phyloP scores from a whole-genome alignment of 2,329 filamentous ascomycete genomes.

The Cryoendolithus antarcticus region DNA sequence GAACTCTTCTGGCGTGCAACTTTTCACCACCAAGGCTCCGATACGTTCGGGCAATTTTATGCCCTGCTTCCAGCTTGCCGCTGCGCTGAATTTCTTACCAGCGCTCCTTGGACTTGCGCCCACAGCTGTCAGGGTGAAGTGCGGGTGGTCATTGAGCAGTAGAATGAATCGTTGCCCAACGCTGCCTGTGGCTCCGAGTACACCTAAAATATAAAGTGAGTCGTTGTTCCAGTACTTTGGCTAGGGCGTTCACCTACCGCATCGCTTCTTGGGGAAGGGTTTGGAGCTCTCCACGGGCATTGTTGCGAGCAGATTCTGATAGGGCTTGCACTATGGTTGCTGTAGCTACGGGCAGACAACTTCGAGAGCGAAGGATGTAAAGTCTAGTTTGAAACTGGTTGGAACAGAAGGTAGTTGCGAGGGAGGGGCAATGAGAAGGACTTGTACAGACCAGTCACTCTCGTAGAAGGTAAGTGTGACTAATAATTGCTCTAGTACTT shows the following conservation, averaged over 20 bases:
- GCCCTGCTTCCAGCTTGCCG: constrained; percentile 89
- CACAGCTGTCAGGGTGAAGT: constrained; percentile 74
- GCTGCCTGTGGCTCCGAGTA: constrained; percentile 84
- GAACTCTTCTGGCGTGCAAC: constrained; percentile 74
- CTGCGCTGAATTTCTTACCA: constrained; percentile 89
- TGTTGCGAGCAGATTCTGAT: too few relatives aligned
- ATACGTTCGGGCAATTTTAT: constrained; percentile 64
- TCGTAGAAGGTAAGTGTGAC: too few relatives aligned
- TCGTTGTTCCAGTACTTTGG: constrained; percentile 28
- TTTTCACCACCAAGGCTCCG: constrained; percentile 70
- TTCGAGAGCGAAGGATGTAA: too few relatives aligned
- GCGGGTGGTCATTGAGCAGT: constrained; percentile 74
- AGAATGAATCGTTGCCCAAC: constrained; percentile 94
- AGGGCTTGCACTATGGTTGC: too few relatives aligned
- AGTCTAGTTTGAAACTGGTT: too few relatives aligned
- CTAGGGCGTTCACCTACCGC: constrained; percentile 29
- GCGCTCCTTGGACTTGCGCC: constrained; percentile 82
- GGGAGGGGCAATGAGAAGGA: too few relatives aligned
- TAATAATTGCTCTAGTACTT: too few relatives aligned
- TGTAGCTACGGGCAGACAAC: too few relatives aligned
- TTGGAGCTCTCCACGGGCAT: too few relatives aligned
- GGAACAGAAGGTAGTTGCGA: too few relatives aligned
- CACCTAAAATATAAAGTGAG: constrained; percentile 29
- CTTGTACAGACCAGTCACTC: too few relatives aligned
- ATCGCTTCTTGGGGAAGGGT: constrained; percentile 39